Base-by-base conservation (phyloP, 345 rosid species). In the Sisymbrium altissimum region DNA sequence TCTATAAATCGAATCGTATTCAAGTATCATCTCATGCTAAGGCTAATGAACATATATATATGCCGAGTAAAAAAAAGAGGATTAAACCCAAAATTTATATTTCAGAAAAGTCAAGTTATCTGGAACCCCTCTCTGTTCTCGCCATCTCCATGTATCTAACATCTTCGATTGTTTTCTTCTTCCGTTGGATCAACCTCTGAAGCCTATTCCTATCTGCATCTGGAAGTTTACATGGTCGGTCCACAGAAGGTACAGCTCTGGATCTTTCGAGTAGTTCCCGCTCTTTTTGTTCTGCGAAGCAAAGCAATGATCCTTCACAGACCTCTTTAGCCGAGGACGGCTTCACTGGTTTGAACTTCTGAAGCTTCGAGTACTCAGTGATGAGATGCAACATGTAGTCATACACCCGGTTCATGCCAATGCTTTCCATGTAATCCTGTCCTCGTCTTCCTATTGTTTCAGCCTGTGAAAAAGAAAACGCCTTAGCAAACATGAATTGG, bases 321-420 rank as follows among this genome's bases (percentile, higher is more conserved):
- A 82, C 90, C 83, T 88, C 87, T 18, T 40, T 79, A 56, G 95
- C 90, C 1, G 93, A 80, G 30, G 95, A 60, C 11, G 97, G 93
- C 7, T 83, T 83, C n/a, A 67, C 70, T 4, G 96, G 98, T 79
- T 82, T 84, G 81, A 87, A 91, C 55, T 79, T 82, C 56, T 75
- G 93, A 81, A 94, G 84, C 85, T 88, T 91, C 35, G 98, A 78
- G 79, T 91, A 91, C 78, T 87, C 90, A 1, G 49, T 50, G 64
- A 94, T 83, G 57, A 94, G 92, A 78, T 94, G 89, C 79, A 83
- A 86, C 96, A 89, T 88, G 85, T 91, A 94, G 77, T 91, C 96
- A 43, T 91, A 91, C 11, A 94, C 79, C 36, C 86, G 46, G 64
- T 88, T 86, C 95, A 91, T 85, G 49, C 65, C 88, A 43, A 88